Evolutionary conservation across 1,284 basidiomycete genomes (phyloP), one percentile per base, ranked within the genome.

Genomic region (Puccinia novopanici): DNA sequence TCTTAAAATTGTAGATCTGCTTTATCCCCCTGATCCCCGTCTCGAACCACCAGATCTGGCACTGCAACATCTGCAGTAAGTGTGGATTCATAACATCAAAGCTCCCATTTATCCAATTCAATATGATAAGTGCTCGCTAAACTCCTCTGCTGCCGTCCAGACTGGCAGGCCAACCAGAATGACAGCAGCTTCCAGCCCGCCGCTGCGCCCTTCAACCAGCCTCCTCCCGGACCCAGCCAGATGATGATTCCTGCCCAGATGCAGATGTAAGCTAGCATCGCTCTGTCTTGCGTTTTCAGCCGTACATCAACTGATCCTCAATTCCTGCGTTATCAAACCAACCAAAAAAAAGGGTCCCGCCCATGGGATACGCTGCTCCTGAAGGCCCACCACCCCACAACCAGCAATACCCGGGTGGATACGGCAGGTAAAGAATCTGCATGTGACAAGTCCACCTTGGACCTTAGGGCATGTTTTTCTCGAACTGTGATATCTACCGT

Each of bases 41-140:
- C 34, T 52, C 50, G 4, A 68, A 48, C 34, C 68, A 68, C 27
- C 61, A 77, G 50, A 68, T 77, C 50, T 77, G 75, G 75, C 75
- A 77, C 63, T 77, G 75, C 61, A 77, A 52, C 45, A 77, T 77
- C 22, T 77, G 75, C 34, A 77, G 75, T 61, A n/a, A 65, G 37
- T 40, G n/a, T 24, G 22, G 8, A 19, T 22, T 9, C 30, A 30
- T 17, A 34, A 34, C 34, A 34, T 34, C 34, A 34, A 34, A 34
- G 4, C 34, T 34, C 34, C 34, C 2, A 4, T 34, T 34, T 34
- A 34, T 34, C 34, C 4, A 34, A 34, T 4, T 34, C 34, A 34
- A 34, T 34, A 34, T 34, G 34, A 1, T 4, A 34, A 34, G 34
- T 4, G 34, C 34, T 34, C 34, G 34, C 34, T 34, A 4, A 34